phyloP scores from a whole-genome alignment of 2,329 filamentous ascomycete species.

The Cytospora piceae region DNA sequence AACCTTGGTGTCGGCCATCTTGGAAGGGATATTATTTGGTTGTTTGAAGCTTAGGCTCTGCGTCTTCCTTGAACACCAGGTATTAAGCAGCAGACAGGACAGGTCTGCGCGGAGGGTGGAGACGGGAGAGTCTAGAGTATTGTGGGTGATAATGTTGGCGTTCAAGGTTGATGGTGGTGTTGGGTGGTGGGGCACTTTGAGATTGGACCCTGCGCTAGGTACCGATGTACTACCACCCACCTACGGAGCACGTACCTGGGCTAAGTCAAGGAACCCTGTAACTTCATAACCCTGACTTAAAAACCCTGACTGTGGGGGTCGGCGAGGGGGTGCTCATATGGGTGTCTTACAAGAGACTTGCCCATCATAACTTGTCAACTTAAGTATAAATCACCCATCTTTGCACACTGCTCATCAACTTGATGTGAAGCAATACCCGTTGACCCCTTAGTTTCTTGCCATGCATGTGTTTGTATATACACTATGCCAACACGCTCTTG shows the following conservation, averaged over 20 bases:
- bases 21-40: slow-evolving; percentile 12
- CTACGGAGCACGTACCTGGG: neutral
- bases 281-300: neutral
- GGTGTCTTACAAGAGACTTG: too few species aligned
- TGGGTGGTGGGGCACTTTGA: slow-evolving; percentile 19
- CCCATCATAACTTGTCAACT: too few species aligned
- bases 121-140: neutral
- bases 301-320: too few species aligned
- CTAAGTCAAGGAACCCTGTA: too few species aligned
- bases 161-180: too few species aligned
- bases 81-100: slow-evolving; percentile 4
- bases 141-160: neutral
- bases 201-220: slow-evolving; percentile 21
- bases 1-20: slow-evolving; percentile 60
- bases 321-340: too few species aligned
- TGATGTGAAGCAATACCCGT: neutral
- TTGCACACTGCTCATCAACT: neutral
- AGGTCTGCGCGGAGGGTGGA: neutral
- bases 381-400: too few species aligned
- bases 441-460: neutral
- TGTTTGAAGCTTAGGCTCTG: neutral
- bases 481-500: neutral
- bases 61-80: neutral
- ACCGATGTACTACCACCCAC: neutral
- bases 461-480: neutral